Evolutionary conservation across 2,329 filamentous ascomycete genomes (phyloP).

Genomic region (Cercospora janseana): DNA sequence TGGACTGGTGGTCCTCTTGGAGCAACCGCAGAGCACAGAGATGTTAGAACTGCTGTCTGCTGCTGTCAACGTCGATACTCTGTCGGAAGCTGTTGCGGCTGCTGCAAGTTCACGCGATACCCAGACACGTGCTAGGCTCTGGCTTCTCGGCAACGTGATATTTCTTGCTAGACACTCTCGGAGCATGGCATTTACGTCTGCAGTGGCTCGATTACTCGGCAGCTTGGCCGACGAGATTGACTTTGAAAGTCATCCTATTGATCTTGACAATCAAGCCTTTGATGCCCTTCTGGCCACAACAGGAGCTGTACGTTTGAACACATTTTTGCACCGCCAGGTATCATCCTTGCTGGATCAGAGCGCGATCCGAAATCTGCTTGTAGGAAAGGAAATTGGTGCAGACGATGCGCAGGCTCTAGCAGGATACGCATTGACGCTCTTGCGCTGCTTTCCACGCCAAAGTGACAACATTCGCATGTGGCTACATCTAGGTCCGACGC

Average conservation of each 20-base stretch:
- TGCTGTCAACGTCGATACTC: slow-evolving; percentile 26
- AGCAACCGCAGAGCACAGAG: slow-evolving; percentile 30
- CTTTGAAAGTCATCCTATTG: slow-evolving; percentile 44
- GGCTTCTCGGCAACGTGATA: slow-evolving; percentile 60
- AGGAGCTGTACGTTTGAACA: slow-evolving; percentile 35
- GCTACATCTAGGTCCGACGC: slow-evolving; percentile 67
- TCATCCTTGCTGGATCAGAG: slow-evolving; percentile 70
- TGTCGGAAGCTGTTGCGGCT: slow-evolving; percentile 25
- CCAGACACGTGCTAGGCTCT: slow-evolving; percentile 47
- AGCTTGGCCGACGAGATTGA: slow-evolving; percentile 57
- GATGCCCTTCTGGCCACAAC: slow-evolving; percentile 48
- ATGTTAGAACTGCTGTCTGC: slow-evolving; percentile 30
- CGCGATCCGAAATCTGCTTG: slow-evolving; percentile 58
- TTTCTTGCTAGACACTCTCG: slow-evolving; percentile 35
- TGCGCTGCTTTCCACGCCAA: slow-evolving; percentile 77
- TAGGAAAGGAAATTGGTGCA: slow-evolving; percentile 28
- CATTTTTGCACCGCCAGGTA: slow-evolving; percentile 63
- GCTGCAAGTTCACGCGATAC: slow-evolving; percentile 7
- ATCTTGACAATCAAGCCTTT: slow-evolving; percentile 37
- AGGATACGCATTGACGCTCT: slow-evolving; percentile 79
- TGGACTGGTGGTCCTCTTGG: slow-evolving; percentile 32
- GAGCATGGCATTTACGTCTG: slow-evolving; percentile 51
- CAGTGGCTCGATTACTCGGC: slow-evolving; percentile 56
- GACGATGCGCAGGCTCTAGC: slow-evolving; percentile 70
- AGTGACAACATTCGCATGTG: slow-evolving; percentile 94